phyloP scores from a whole-genome alignment of 225 moss, liverwort and hornwort species.

The Pseudoscleropodium purum region DNA sequence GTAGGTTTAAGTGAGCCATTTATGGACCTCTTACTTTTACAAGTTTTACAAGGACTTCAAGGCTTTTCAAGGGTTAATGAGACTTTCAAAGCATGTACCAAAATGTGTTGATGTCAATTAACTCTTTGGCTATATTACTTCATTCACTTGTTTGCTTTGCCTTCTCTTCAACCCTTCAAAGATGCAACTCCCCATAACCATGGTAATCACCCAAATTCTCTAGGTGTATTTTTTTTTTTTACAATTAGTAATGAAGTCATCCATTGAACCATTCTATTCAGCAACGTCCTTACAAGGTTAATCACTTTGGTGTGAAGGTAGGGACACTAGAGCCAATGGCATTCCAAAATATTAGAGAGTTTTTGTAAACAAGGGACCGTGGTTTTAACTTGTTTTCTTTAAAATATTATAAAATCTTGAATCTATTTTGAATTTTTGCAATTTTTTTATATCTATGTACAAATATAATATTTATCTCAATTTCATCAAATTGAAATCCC shows the following conservation, averaged over 20 bases:
- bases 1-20: too few relatives aligned
- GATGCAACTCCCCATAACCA: fast-evolving
- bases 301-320: neutral
- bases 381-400: neutral
- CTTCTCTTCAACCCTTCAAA: neutral
- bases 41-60: too few relatives aligned
- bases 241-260: too few relatives aligned
- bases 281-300: too few relatives aligned
- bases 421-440: neutral
- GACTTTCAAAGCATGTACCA: neutral
- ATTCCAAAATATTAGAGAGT: neutral
- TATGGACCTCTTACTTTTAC: too few relatives aligned
- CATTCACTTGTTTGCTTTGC: neutral
- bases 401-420: neutral
- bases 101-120: neutral
- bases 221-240: too few relatives aligned
- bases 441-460: neutral
- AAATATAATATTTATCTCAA: neutral
- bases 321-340: too few relatives aligned
- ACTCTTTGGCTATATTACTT: neutral
- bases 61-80: neutral
- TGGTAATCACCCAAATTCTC: too few relatives aligned
- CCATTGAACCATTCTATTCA: too few relatives aligned
- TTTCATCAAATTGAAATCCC: neutral
- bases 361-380: neutral